Evolutionary conservation across 495 filamentous ascomycete species (phyloP).

Genomic region (Podospora bellae-mahoneyi): DNA sequence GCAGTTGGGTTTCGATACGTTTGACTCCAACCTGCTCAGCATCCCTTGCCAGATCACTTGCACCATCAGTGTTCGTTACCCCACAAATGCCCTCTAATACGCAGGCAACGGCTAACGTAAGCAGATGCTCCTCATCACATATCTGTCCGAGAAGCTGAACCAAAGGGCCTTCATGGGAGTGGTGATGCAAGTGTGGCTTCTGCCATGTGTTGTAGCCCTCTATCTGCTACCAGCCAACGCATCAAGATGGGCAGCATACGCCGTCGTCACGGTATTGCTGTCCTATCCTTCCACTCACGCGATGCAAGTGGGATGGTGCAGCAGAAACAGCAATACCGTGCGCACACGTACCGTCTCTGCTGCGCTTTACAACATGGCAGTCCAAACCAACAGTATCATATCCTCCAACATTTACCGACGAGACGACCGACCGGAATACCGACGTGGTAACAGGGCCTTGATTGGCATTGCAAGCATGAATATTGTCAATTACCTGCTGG

Average conservation of each 20-base stretch:
- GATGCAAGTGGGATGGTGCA: conserved; percentile 62
- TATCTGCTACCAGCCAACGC: conserved; percentile 34
- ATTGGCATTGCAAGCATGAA: conserved; percentile 48
- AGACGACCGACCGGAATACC: conserved; percentile 66
- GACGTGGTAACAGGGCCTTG: conserved; percentile 61
- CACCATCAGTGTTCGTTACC: conserved; percentile 35
- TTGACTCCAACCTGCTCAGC: conserved; percentile 52
- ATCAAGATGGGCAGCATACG: conserved; percentile 53
- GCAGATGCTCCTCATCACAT: conserved; percentile 41
- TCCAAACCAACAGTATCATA: conserved; percentile 21
- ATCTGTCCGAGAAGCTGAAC: conserved; percentile 51
- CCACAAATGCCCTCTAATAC: not conserved
- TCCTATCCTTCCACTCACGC: conserved; percentile 45
- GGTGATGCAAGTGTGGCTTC: conserved; percentile 52
- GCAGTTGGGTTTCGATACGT: conserved; percentile 49
- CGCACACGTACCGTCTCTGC: conserved; percentile 64
- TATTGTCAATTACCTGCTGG: conserved; percentile 34
- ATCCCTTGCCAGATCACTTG: conserved; percentile 46
- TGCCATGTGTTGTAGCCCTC: conserved; percentile 53
- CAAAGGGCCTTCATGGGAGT: conserved; percentile 51
- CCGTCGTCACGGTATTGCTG: conserved; percentile 51
- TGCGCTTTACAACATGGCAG: conserved; percentile 52
- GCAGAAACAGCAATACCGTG: conserved; percentile 64
- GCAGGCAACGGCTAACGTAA: not conserved
- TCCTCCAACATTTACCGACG: conserved; percentile 27